A percentile compares a stretch with the other conserved stretches of the same genome.
Conservation (phyloP, 768 basidiomycete genomes). For the Russula ochroleuca region DNA sequence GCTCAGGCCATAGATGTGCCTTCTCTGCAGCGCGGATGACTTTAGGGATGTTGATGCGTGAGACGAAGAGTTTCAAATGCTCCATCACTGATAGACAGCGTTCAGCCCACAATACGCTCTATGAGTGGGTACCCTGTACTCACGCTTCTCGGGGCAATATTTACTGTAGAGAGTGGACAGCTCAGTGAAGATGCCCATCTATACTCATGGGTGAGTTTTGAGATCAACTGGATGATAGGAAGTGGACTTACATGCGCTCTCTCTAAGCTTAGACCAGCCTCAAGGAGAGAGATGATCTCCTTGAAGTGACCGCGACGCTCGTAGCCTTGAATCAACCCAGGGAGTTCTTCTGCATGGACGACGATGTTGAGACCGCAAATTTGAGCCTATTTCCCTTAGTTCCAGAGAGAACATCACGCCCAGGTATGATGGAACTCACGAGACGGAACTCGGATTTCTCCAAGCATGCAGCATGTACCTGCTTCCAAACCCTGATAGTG, state of each 20-base stretch:
- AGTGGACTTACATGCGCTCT: constrained; percentile 70
- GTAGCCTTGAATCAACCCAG: constrained; percentile 71
- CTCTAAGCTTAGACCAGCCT: constrained; percentile 94
- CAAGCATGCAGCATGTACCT: constrained; percentile 96
- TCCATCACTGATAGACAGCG: constrained; percentile 74
- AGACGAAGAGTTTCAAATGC: constrained; percentile 92
- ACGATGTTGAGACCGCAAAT: constrained; percentile 98
- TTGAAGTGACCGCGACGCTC: constrained; percentile 92
- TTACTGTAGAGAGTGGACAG: constrained; percentile 90
- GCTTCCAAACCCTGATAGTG: constrained; percentile 88
- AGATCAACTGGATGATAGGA: constrained; percentile 1
- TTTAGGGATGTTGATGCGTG: constrained; percentile 98
- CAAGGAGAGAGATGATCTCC: constrained; percentile 85
- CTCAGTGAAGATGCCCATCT: constrained; percentile 98
- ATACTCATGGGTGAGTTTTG: constrained; percentile 19
- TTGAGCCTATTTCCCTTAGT: constrained; percentile 59
- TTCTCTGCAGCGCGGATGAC: constrained; percentile 95
- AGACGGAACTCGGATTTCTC: constrained; percentile 96
- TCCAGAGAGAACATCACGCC: constrained; percentile 10
- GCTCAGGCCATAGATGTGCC: constrained; percentile 96
- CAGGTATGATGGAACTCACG: constrained; percentile 37
- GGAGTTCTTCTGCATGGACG: constrained; percentile 88
- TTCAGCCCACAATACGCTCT: neutral
- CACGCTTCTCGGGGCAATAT: constrained; percentile 88
- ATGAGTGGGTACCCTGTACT: constrained; percentile 33